Evolutionary conservation across 192 early-diverging fungal genomes (phyloP).

Genomic region (Entomortierella chlamydospora): DNA sequence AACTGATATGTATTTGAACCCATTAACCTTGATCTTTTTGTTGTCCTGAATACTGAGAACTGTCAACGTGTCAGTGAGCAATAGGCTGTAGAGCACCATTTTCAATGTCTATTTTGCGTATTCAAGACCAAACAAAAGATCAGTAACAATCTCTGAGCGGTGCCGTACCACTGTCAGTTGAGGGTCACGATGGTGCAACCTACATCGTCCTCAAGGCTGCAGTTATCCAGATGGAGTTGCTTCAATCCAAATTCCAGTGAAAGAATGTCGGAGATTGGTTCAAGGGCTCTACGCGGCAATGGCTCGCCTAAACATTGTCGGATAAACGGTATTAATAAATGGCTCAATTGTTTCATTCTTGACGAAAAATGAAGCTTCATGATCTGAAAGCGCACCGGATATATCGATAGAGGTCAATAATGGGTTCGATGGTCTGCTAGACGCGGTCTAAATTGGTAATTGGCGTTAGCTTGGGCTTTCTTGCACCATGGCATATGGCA

Average conservation of each 20-base stretch:
- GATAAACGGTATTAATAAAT: background rate
- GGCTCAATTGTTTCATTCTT: background rate
- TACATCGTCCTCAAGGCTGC: slow-evolving; percentile 80
- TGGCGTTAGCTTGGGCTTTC: background rate
- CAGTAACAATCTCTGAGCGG: too few species aligned
- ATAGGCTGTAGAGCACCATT: slow-evolving; percentile 76
- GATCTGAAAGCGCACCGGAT: slow-evolving; percentile 19
- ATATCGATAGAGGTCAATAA: slow-evolving; percentile 41
- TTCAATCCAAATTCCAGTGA: slow-evolving; percentile 79
- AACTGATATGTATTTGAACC: slow-evolving; percentile 79
- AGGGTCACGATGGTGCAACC: background rate
- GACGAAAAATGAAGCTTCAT: background rate
- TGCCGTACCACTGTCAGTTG: background rate
- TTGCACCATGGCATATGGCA: background rate
- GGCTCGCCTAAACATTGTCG: slow-evolving; percentile 51
- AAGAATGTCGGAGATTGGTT: slow-evolving; percentile 81
- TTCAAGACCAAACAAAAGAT: too few species aligned
- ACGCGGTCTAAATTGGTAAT: slow-evolving; percentile 6
- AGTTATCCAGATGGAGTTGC: slow-evolving; percentile 75
- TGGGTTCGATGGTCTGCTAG: slow-evolving; percentile 31
- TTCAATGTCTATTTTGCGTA: slow-evolving; percentile 61
- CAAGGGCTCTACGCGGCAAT: slow-evolving; percentile 66
- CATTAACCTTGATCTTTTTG: slow-evolving; percentile 72
- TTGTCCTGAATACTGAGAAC: slow-evolving; percentile 79
- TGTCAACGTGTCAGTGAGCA: slow-evolving; percentile 73